Base-by-base conservation (phyloP, 1,139 yeast genomes). In the Kazachstania sp. region DNA sequence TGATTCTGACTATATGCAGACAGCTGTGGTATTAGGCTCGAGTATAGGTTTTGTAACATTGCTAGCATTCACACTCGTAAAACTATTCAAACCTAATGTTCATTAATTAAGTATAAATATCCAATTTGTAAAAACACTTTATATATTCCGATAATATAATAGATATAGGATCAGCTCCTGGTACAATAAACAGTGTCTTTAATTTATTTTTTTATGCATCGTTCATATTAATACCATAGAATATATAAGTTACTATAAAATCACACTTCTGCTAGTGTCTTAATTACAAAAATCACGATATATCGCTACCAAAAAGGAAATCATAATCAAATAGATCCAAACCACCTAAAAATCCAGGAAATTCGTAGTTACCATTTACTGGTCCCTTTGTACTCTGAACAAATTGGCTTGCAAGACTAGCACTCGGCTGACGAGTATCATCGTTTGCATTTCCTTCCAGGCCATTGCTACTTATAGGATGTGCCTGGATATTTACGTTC, bases 1-100 rank as follows among this genome's bases (percentile, higher is more conserved):
- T 32, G 66, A 71, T 2, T 70, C 71, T 54, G 63, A 78, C 54
- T 58, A 66, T 57, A 48, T 65, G 36, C 67, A 70, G 32, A 61
- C 68, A 54, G 75, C 71, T 65, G 75, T 81, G 12, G 70, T 83
- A 58, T 81, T 83, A 1, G 83, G 86, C 2, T 77, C 87, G 0
- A 84, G 87, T 0, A 68, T 83, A 13, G 78, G 85, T 0, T 77
- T 84, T 35, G 45, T 62, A 5, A 51, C 65, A 1, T 45, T 62
- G 11, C 43, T 58, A 15, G 52, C 65, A 3, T 58, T 59, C 38
- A 54, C 63, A 0, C 40, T 55, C 9, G 48, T 51, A 3, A 58
- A 58, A 39, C 38, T 58, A 13, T 32, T 55, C 15, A 56, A 48
- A 19, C 39, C 48, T 8, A 15, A 32, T 6, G 38, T 41, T 7